Conservation (phyloP, 2,329 filamentous ascomycete species). For the Ciborinia camelliae region DNA sequence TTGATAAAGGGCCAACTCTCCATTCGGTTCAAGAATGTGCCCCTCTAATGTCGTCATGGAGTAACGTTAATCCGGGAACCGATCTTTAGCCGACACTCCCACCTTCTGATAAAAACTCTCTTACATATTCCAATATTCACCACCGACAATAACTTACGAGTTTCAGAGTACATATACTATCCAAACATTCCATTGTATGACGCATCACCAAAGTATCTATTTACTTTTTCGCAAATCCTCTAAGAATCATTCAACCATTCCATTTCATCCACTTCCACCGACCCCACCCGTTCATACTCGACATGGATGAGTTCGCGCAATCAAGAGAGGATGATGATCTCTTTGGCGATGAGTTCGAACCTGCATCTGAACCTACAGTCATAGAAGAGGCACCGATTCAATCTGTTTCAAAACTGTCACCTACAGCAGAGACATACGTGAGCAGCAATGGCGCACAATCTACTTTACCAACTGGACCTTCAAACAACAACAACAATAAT, state of each 20-base stretch:
- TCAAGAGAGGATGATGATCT: conserved; percentile 37
- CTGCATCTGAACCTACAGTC: conserved; percentile 26
- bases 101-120: conserved; percentile 11
- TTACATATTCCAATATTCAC: neutral
- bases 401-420: neutral
- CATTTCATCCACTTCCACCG: neutral
- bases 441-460: conserved; percentile 4
- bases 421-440: conserved; percentile 5
- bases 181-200: neutral
- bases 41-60: too few species aligned
- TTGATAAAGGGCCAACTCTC: too few species aligned
- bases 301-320: conserved; percentile 39
- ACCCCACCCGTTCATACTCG: conserved; percentile 6
- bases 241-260: neutral
- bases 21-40: too few species aligned
- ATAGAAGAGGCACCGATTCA: conserved; percentile 23
- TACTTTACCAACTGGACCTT: neutral
- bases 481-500: conserved; percentile 11
- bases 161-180: neutral
- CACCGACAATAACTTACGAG: neutral
- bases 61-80: neutral
- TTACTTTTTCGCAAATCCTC: neutral
- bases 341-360: conserved; percentile 39
- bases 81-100: neutral
- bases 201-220: neutral